Evolutionary conservation across 164 flowering plant genomes (phyloP).

Genomic region (Berberis vulgaris): DNA sequence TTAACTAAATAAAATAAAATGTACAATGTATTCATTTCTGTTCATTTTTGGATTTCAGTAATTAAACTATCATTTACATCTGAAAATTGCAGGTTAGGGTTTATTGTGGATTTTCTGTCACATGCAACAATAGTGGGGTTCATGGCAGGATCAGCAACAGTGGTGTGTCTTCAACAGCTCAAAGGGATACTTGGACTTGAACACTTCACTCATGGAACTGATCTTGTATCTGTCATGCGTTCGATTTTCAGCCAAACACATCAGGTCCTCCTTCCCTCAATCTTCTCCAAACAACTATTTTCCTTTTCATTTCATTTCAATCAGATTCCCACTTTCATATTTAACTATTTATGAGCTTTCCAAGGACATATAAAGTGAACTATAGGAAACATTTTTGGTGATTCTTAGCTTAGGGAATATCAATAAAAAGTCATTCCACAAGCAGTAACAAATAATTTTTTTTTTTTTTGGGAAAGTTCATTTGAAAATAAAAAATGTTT

Average conservation of each 20-base stretch:
- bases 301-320: too few relatives aligned
- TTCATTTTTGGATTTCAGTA: neutral
- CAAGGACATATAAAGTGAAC: too few relatives aligned
- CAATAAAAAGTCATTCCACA: too few relatives aligned
- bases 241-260: conserved; percentile 75
- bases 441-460: too few relatives aligned
- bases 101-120: conserved; percentile 89
- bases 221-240: conserved; percentile 65
- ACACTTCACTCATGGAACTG: conserved; percentile 72
- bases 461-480: too few relatives aligned
- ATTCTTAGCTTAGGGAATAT: too few relatives aligned
- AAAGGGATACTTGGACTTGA: conserved; percentile 78
- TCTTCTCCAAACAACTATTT: too few relatives aligned
- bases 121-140: conserved; percentile 96
- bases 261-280: conserved; percentile 30
- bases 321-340: too few relatives aligned
- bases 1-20: too few relatives aligned
- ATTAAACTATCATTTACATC: neutral
- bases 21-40: neutral
- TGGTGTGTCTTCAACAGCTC: conserved; percentile 82
- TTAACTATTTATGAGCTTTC: too few relatives aligned
- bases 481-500: too few relatives aligned
- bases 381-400: too few relatives aligned
- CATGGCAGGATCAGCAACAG: conserved; percentile 97
- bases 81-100: conserved; percentile 64